Percentiles rank a stretch among this genome's conserved stretches.
Conservation (phyloP, 441 rosid species). For the Gossypium trilobum region DNA sequence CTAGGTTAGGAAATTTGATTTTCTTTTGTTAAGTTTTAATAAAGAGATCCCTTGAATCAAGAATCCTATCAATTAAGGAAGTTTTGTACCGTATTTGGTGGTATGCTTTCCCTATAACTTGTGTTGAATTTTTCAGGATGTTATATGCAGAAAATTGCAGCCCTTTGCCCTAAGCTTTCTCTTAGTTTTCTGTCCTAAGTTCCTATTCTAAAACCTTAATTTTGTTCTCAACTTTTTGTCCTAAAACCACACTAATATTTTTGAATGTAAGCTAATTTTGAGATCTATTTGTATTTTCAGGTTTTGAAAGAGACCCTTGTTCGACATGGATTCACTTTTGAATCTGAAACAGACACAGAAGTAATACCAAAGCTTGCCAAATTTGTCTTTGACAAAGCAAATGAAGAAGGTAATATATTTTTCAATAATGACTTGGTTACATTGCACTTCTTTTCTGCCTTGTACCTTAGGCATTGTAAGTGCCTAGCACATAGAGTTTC, state of each 20-base stretch:
- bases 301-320: constrained; percentile 57
- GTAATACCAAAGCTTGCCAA: constrained; percentile 83
- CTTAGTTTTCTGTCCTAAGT: neutral
- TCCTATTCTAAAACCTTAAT: no score
- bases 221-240: no score
- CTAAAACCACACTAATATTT: neutral
- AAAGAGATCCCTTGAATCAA: no score
- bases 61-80: no score
- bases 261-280: neutral
- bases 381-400: constrained; percentile 64
- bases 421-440: neutral
- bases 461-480: neutral
- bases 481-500: neutral
- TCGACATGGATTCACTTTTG: constrained; percentile 64
- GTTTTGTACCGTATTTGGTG: no score
- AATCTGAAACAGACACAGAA: constrained; percentile 81
- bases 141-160: no score
- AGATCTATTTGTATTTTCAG: constrained; percentile 25
- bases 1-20: no score
- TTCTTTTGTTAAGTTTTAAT: no score
- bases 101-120: no score
- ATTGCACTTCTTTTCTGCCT: neutral
- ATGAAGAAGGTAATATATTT: constrained; percentile 29
- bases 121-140: no score
- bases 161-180: no score